These are phyloP conservation scores for Tylopilus balloui DNA, from an alignment of 768 basidiomycete species.

Conservation along the genomic window DNA sequence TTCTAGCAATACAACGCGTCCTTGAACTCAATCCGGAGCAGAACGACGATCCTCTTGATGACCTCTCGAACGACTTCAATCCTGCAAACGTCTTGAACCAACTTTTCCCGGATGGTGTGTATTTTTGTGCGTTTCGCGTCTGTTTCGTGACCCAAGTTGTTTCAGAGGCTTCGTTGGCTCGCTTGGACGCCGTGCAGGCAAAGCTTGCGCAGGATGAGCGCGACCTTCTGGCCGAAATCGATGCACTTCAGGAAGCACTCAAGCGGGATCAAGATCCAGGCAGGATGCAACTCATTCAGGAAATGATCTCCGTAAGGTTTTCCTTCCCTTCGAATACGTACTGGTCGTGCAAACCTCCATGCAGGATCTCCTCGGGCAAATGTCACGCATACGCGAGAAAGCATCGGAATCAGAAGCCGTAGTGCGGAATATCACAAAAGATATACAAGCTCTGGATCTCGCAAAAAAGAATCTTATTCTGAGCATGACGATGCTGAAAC, in stretches of 20 bases:
- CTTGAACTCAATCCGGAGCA: constrained; percentile 48
- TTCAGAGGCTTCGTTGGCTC: constrained; percentile 69
- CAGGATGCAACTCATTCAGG: constrained; percentile 87
- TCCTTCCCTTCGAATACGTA: neutral
- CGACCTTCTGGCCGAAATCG: constrained; percentile 69
- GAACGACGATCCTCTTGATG: constrained; percentile 53
- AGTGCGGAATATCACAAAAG: constrained; percentile 90
- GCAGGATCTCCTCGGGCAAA: constrained; percentile 90
- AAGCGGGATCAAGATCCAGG: constrained; percentile 79
- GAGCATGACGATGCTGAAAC: constrained; percentile 85
- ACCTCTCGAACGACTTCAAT: constrained; percentile 53
- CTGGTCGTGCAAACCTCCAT: constrained; percentile 6
- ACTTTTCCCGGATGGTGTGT: constrained; percentile 76
- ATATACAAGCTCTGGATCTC: constrained; percentile 90
- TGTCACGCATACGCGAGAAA: constrained; percentile 94
- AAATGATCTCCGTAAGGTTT: constrained; percentile 82
- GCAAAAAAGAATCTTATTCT: constrained; percentile 90
- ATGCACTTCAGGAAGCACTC: constrained; percentile 61
- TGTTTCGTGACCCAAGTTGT: neutral
- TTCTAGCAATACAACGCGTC: constrained; percentile 67
- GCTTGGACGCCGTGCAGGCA: constrained; percentile 67
- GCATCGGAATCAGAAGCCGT: constrained; percentile 96
- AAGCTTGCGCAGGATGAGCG: constrained; percentile 65
- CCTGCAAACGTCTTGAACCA: constrained; percentile 50
- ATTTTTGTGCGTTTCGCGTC: neutral